Percentiles rank a stretch among this genome's conserved stretches.
These are phyloP conservation scores for Eucalyptus curtisii DNA, from an alignment of 345 rosid species.

Conservation along the genomic window DNA sequence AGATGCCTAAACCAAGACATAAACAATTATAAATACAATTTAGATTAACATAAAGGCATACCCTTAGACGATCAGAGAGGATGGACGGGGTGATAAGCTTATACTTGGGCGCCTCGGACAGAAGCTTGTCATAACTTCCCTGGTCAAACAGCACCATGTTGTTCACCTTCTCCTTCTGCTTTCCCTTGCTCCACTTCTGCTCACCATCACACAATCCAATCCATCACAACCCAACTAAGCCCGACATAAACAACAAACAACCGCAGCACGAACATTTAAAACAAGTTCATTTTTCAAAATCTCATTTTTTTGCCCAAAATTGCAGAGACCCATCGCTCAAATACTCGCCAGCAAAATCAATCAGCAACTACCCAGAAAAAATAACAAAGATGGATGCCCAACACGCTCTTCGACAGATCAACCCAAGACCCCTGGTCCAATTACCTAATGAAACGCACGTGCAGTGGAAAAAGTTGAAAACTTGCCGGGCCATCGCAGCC, in stretches of 20 bases:
- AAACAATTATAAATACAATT: background rate
- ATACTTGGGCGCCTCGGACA: conserved; percentile 27
- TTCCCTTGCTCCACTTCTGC: conserved; percentile 40
- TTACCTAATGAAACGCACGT: background rate
- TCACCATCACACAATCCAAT: background rate
- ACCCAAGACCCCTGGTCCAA: background rate
- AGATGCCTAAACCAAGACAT: background rate
- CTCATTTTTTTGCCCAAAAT: background rate
- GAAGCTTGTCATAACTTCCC: conserved; percentile 30
- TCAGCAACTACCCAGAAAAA: background rate
- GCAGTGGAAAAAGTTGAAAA: background rate
- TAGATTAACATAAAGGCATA: background rate
- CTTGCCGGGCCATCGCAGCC: background rate
- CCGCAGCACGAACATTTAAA: background rate
- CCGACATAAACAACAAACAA: background rate
- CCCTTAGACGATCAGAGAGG: conserved; percentile 31
- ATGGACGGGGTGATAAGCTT: conserved; percentile 31
- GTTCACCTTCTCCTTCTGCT: conserved; percentile 52
- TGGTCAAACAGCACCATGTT: conserved; percentile 45
- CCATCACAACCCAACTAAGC: background rate
- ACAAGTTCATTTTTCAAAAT: background rate
- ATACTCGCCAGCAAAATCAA: background rate
- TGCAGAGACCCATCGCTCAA: background rate
- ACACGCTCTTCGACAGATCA: background rate
- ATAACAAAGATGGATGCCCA: background rate